Percentiles rank a stretch among this genome's conserved stretches.
phyloP scores from a whole-genome alignment of 2,329 filamentous ascomycete species.

The Metarhizium guizhouense region DNA sequence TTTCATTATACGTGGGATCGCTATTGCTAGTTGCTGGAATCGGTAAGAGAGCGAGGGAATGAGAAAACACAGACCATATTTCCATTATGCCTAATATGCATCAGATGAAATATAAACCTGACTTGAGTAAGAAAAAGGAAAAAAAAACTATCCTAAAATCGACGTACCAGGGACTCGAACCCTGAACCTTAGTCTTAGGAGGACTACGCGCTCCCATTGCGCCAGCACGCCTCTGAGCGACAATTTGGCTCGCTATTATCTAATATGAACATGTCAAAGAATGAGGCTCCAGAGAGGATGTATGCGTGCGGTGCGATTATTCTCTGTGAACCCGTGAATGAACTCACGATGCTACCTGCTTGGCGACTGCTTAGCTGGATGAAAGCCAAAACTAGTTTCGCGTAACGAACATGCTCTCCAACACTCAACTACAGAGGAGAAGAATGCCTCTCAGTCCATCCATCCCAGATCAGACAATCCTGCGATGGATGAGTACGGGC shows the following conservation, averaged over 20 bases:
- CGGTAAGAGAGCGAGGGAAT: neutral
- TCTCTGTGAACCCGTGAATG: neutral
- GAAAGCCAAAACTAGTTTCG: neutral
- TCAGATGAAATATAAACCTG: neutral
- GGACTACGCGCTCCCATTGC: conserved; percentile 27
- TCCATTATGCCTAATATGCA: neutral
- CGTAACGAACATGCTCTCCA: neutral
- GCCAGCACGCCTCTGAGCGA: neutral
- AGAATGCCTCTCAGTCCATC: neutral
- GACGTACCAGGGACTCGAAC: conserved; percentile 30
- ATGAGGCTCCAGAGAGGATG: neutral
- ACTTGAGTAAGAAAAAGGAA: neutral
- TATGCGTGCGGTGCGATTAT: neutral
- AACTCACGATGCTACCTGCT: neutral
- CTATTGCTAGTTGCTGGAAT: neutral
- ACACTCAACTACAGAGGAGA: neutral
- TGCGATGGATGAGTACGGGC: neutral
- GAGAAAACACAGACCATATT: neutral
- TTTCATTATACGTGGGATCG: neutral
- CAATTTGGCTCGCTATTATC: neutral
- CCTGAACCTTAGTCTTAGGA: conserved; percentile 32
- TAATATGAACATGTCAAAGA: neutral
- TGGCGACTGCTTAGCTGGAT: neutral
- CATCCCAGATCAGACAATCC: no score
- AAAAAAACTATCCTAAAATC: neutral